Evolutionary conservation across 2,329 filamentous ascomycete genomes (phyloP), one percentile per base, ranked within the genome.

Genomic region (Diaporthe helianthi): DNA sequence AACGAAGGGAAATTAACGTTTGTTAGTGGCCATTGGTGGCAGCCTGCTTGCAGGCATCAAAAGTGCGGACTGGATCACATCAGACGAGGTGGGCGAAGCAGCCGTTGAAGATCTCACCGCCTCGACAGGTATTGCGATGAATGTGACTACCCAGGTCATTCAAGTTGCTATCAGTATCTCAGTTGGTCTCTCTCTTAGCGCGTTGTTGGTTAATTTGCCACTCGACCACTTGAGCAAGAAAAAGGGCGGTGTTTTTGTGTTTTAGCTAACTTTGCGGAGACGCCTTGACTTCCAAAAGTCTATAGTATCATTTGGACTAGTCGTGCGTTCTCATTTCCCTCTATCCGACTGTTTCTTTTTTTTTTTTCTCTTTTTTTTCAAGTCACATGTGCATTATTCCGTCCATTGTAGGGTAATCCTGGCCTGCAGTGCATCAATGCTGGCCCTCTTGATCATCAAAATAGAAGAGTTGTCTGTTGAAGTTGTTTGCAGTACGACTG

Each of bases 81-180:
- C 60, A 6, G 60, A 64, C 13, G 19, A 64, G n/a, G 19, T 46
- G 8, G 60, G 60, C 19, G 60, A 64, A 19, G 33, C 60, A 12
- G 19, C 29, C 17, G 47, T 51, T 15, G 60, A 64, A 5, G 60
- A 64, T 49, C 41, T 64, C 1, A 46, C 29, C 1, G 60, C 60
- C 4, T 46, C 60, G 10, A 47, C 41, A 24, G 41, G 41, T 26
- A 64, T 64, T 22, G 36, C 60, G 4, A 46, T 64, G 41, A 46
- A 49, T 15, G 41, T 63, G 3, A 64, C 41, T 6, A 46, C 47
- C 47, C 41, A 31, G 15, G 60, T 64, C 29, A 64, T 46, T 22
- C 60, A 49, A 49, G 24, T 64, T 12, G 38, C 60, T 12, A 64
- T 64, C 15, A 64, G 60, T 26, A 64, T 64, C 19, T 64, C 41